Percentiles rank a stretch among this genome's conserved stretches.
Conservation (phyloP, 2,329 filamentous ascomycete species). For the Trichoderma citrinoviride region DNA sequence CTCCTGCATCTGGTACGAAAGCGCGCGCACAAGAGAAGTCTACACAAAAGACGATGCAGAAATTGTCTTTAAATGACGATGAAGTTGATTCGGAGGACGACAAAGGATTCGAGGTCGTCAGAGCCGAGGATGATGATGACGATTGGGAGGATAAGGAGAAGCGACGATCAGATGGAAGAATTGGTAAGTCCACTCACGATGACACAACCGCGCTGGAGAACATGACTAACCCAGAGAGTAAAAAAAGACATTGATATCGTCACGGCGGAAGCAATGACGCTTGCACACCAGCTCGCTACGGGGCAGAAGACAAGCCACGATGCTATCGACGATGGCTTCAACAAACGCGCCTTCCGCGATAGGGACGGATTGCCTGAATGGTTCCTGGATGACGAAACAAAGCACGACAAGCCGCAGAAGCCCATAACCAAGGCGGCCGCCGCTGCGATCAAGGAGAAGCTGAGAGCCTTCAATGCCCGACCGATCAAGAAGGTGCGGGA, state of each 20-base stretch:
- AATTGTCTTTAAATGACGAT: not conserved
- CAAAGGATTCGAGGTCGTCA: conserved; percentile 59
- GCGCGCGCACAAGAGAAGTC: not conserved
- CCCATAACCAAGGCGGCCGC: conserved; percentile 92
- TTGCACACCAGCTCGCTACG: conserved; percentile 87
- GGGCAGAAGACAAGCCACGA: conserved; percentile 78
- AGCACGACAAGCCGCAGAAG: conserved; percentile 78
- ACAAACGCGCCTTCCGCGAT: conserved; percentile 88
- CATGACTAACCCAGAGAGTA: conserved; percentile 17
- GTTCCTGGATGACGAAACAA: conserved; percentile 91
- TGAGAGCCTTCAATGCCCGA: conserved; percentile 86
- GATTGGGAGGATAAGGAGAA: conserved; percentile 68
- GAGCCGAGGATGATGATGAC: conserved; percentile 49
- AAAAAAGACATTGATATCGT: conserved; percentile 87
- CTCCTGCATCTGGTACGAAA: conserved; percentile 7
- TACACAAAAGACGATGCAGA: not conserved
- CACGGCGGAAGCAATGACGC: conserved; percentile 98
- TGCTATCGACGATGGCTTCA: conserved; percentile 87
- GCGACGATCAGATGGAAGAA: conserved; percentile 60
- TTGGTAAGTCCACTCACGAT: conserved; percentile 45
- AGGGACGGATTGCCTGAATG: conserved; percentile 90
- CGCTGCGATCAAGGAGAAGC: conserved; percentile 89
- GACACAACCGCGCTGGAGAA: not conserved
- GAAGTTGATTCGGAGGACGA: conserved; percentile 3
- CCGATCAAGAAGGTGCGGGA: conserved; percentile 99